Conservation (phyloP, 2,329 filamentous ascomycete species). For the Drechslerella coelobrocha region DNA sequence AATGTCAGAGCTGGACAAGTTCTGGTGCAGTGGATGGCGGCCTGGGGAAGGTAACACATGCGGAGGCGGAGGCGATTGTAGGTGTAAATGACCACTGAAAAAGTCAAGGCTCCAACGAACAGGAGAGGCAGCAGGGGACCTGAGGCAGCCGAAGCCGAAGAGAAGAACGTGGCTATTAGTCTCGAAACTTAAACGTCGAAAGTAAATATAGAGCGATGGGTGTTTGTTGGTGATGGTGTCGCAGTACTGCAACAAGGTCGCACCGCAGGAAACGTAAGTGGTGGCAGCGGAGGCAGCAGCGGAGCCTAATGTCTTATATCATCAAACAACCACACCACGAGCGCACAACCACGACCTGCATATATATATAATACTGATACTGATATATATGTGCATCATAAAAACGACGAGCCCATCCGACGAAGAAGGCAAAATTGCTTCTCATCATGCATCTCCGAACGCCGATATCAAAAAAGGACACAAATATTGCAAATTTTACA, state of each 20-base stretch:
- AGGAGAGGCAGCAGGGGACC: slow-evolving; percentile 24
- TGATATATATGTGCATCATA: background rate
- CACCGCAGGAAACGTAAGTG: slow-evolving; percentile 35
- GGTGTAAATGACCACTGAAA: slow-evolving; percentile 28
- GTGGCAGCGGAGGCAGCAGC: slow-evolving; percentile 2
- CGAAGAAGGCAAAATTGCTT: no score
- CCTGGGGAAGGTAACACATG: slow-evolving; percentile 39
- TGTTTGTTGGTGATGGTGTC: background rate
- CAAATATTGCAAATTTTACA: no score
- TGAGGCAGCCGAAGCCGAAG: slow-evolving; percentile 10
- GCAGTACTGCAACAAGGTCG: slow-evolving; percentile 16
- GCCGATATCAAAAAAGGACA: no score
- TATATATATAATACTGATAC: background rate
- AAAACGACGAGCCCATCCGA: no score
- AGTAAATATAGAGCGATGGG: background rate
- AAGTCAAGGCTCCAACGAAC: slow-evolving; percentile 46
- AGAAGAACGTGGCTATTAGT: background rate
- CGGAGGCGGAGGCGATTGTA: slow-evolving; percentile 4
- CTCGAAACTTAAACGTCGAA: background rate
- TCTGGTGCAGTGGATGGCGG: slow-evolving; percentile 39
- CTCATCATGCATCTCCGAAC: no score
- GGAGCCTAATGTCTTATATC: background rate
- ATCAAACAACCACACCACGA: background rate
- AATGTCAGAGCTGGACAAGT: slow-evolving; percentile 36
- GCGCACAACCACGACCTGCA: background rate